Evolutionary conservation across 2,329 filamentous ascomycete species (phyloP).

Genomic region (Westerdykella ornata): DNA sequence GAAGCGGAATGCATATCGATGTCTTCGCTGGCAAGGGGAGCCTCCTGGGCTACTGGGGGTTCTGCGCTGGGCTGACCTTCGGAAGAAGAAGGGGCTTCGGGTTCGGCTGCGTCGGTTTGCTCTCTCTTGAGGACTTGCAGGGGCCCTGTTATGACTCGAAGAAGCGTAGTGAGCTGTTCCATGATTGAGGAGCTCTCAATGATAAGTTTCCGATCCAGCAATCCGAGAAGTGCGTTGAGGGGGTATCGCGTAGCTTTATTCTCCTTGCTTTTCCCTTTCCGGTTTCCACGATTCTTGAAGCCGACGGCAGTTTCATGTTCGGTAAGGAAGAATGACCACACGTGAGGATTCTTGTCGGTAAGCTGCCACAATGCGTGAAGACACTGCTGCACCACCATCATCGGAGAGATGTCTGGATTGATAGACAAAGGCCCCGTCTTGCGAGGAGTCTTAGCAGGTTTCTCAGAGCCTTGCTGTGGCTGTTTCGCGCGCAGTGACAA

Average conservation of each 20-base stretch:
- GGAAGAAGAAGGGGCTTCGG: conserved; percentile 13
- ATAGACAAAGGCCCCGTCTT: conserved; percentile 58
- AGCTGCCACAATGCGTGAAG: conserved; percentile 78
- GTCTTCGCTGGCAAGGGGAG: conserved; percentile 16
- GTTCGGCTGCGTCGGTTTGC: conserved; percentile 53
- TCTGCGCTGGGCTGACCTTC: conserved; percentile 19
- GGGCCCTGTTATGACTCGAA: conserved; percentile 83
- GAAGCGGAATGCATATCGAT: conserved; percentile 31
- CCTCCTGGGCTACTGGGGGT: conserved; percentile 3
- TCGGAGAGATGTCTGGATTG: conserved; percentile 82
- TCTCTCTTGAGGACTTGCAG: conserved; percentile 79
- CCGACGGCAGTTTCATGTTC: conserved; percentile 79
- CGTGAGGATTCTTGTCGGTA: conserved; percentile 75
- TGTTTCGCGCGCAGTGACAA: conserved; percentile 87
- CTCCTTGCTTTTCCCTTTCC: conserved; percentile 86
- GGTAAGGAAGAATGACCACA: conserved; percentile 85
- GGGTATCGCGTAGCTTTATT: conserved; percentile 79
- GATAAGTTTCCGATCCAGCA: conserved; percentile 88
- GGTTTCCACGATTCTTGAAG: conserved; percentile 67
- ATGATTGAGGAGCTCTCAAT: conserved; percentile 97
- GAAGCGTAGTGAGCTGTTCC: conserved; percentile 80
- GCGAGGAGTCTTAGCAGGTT: conserved; percentile 78
- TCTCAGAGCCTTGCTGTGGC: conserved; percentile 55
- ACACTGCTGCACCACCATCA: conserved; percentile 94
- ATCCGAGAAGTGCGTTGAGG: conserved; percentile 78